Evolutionary conservation across 768 basidiomycete species (phyloP).

Genomic region (Suillus lakei): DNA sequence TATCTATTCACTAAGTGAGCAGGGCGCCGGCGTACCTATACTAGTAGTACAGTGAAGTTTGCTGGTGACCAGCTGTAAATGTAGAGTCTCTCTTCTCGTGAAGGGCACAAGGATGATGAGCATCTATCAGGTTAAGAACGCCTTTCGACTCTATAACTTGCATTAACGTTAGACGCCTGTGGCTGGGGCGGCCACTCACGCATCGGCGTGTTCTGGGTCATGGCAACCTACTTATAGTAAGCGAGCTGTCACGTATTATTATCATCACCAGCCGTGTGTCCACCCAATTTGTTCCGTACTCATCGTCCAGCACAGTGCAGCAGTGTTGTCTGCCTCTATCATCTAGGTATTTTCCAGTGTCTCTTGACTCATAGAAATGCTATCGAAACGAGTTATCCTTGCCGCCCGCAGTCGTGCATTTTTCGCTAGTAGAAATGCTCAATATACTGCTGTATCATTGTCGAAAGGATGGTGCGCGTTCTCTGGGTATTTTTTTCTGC

Average conservation of each 20-base stretch:
- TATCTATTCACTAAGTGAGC: neutral
- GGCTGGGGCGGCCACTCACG: neutral
- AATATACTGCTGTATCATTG: conserved; percentile 37
- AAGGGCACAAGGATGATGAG: neutral
- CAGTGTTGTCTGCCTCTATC: neutral
- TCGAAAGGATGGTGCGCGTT: conserved; percentile 52
- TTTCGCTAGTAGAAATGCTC: conserved; percentile 42
- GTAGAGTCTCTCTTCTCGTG: neutral
- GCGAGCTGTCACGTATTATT: conserved; percentile 5
- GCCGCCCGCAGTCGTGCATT: conserved; percentile 65
- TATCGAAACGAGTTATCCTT: conserved; percentile 71
- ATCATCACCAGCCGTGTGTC: neutral
- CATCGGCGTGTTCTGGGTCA: neutral
- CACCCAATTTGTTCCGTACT: conserved; percentile 6
- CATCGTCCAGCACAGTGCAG: neutral
- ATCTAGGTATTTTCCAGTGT: neutral
- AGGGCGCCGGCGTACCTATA: neutral
- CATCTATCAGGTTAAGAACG: neutral
- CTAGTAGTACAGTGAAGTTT: neutral
- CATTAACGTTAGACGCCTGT: neutral
- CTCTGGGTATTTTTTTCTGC: conserved; percentile 19
- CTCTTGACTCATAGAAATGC: conserved; percentile 45
- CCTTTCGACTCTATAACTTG: neutral
- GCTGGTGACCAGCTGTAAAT: neutral
- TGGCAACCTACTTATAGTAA: conserved; percentile 5